Percentiles rank a stretch among this genome's conserved stretches.
Conservation (phyloP, 2,329 filamentous ascomycete species). For the Fusarium sp. region DNA sequence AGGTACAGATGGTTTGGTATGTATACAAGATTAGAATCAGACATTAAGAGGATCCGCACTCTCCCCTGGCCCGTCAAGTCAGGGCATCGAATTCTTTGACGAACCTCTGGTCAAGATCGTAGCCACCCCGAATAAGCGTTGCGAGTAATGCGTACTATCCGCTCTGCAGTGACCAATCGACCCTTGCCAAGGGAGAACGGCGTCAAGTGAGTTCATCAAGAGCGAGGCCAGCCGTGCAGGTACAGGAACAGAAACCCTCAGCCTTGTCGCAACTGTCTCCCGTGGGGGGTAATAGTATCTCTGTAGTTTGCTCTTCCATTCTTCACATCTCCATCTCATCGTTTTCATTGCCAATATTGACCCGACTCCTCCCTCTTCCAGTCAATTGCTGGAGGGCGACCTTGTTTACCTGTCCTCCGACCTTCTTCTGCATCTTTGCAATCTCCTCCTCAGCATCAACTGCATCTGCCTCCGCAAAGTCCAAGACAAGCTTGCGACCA, state of each 20-base stretch:
- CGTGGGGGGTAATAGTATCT: conserved; percentile 31
- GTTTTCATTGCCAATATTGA: conserved; percentile 83
- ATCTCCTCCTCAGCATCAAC: conserved; percentile 96
- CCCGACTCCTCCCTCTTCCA: conserved; percentile 85
- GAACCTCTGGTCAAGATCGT: conserved; percentile 39
- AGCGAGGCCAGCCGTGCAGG: conserved; percentile 28
- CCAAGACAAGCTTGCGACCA: conserved; percentile 87
- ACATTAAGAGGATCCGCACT: conserved; percentile 49
- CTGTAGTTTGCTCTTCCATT: conserved; percentile 35
- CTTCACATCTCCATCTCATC: conserved; percentile 63
- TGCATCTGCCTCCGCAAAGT: conserved; percentile 90
- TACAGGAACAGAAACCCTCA: conserved; percentile 40
- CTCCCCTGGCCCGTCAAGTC: conserved; percentile 38
- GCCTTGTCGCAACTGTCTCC: conserved; percentile 42
- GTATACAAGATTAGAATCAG: conserved; percentile 58
- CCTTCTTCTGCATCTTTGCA: conserved; percentile 96
- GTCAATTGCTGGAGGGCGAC: conserved; percentile 91
- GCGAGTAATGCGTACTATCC: conserved; percentile 37
- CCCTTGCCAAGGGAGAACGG: conserved; percentile 49
- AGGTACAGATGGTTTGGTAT: conserved; percentile 52
- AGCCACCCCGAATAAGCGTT: conserved; percentile 37
- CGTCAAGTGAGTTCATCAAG: conserved; percentile 19
- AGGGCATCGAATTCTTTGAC: conserved; percentile 49
- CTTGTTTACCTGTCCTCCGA: conserved; percentile 89
- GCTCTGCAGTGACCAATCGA: conserved; percentile 31